Conservation (phyloP, 306 rosid species). For the Corylus avellana region DNA sequence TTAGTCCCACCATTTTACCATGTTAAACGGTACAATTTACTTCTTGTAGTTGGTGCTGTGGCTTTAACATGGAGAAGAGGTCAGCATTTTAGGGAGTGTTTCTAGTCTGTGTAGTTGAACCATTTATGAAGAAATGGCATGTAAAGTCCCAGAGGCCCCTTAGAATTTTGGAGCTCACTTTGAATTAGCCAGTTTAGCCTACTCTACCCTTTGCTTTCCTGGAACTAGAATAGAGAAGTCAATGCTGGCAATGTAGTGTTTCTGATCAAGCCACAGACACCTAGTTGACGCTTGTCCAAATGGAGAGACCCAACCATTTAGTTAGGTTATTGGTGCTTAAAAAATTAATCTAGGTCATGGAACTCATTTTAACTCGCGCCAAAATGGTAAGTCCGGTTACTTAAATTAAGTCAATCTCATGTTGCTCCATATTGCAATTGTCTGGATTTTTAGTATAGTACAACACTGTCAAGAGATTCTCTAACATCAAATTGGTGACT, state of each 20-base stretch:
- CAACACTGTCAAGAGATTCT: conserved; percentile 2
- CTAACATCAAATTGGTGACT: conserved; percentile 21
- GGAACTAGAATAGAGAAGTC: conserved; percentile 1
- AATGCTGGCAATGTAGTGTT: conserved; percentile 1
- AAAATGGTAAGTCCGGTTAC: conserved; percentile 17
- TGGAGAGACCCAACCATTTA: conserved; percentile 17
- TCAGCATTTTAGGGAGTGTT: conserved; percentile 16
- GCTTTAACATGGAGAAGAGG: conserved; percentile 16
- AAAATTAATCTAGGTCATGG: neutral
- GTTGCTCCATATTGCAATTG: neutral
- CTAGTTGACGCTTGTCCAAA: conserved; percentile 12
- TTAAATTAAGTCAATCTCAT: conserved; percentile 14
- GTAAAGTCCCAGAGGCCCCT: neutral
- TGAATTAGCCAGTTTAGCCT: neutral
- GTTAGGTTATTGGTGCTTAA: conserved; percentile 9
- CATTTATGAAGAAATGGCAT: neutral
- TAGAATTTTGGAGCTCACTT: conserved; percentile 15
- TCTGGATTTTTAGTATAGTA: neutral
- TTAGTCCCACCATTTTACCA: neutral
- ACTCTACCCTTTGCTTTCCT: conserved; percentile 1
- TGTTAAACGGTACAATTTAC: neutral
- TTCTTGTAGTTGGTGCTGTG: conserved; percentile 8
- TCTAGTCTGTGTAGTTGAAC: conserved; percentile 9
- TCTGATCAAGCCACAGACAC: neutral
- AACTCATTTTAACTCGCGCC: neutral